Base-by-base conservation (phyloP, 2,329 filamentous ascomycete genomes). In the Pseudodiploospora longispora region DNA sequence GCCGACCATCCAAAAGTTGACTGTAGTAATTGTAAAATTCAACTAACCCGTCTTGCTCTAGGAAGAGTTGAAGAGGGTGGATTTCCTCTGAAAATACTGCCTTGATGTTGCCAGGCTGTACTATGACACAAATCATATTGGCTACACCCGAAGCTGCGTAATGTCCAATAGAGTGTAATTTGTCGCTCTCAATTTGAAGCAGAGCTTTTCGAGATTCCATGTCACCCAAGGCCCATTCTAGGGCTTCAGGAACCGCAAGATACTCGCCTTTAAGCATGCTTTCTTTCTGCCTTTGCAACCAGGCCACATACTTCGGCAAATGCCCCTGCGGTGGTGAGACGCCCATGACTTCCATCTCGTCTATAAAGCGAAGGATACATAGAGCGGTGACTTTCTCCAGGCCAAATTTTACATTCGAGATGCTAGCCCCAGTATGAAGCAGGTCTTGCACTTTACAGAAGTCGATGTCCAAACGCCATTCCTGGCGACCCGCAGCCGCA, bases 401-500 rank as follows among this genome's bases (percentile, higher is more conserved):
- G 10, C 10, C 29, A 9, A 32, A 30, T 7, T 3, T 30, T 9
- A n/a, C n/a, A 31, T 6, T 27, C 6, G 9, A n/a, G 6, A 10
- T 12, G 9, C 7, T 27, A 31, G 35, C 30, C 27, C 31, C 27
- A 10, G 8, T 28, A 8, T 5, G 38, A 27, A 45, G 28, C 29
- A 45, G 27, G 38, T 36, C 31, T 10, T 12, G n/a, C 6, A 33
- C 36, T 9, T 37, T 29, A 6, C 33, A 27, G n/a, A 44, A 44
- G 10, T 47, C 41, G 10, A 47, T 10, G 27, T 47, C 33, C 5
- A 35, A 35, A 10, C 33, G 38, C 46, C 46, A 47, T n/a, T 44
- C 38, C 6, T 10, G 27, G 30, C 38, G 38, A 47, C 19, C 4
- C 35, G 6, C n/a, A 32, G 10, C 7, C 5, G 9, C 8, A 9